Evolutionary conservation across 2,329 filamentous ascomycete genomes (phyloP).

Genomic region (Penicillium crustosum): DNA sequence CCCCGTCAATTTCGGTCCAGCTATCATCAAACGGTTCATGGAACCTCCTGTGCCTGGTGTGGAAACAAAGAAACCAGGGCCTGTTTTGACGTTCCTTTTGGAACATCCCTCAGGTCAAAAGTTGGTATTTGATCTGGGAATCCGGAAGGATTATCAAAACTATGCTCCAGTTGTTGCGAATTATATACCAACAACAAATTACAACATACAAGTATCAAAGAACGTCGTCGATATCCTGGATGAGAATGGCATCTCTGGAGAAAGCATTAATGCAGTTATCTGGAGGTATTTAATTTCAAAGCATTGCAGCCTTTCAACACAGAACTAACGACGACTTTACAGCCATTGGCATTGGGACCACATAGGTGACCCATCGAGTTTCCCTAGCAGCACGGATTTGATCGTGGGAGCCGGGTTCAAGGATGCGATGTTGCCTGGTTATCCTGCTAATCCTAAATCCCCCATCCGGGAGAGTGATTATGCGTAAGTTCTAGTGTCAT

Average conservation of each 20-base stretch:
- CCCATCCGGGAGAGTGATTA: conserved; percentile 19
- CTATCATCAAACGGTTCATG: conserved; percentile 43
- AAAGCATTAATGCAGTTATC: conserved; percentile 28
- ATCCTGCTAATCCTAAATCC: conserved; percentile 22
- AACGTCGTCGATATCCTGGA: conserved; percentile 29
- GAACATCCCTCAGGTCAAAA: conserved; percentile 16
- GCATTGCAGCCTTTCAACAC: not conserved
- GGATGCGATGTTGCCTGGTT: conserved; percentile 12
- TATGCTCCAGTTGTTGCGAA: conserved; percentile 23
- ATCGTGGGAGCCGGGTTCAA: not conserved
- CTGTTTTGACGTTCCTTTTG: conserved; percentile 12
- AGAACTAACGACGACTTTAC: not conserved
- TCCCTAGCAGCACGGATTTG: conserved; percentile 21
- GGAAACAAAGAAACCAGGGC: conserved; percentile 21
- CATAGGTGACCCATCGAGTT: conserved; percentile 26
- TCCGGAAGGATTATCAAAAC: conserved; percentile 34
- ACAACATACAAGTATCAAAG: conserved; percentile 22
- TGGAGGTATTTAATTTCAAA: not conserved
- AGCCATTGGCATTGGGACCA: conserved; percentile 34
- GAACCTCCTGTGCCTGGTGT: conserved; percentile 38
- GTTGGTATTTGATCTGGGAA: conserved; percentile 34
- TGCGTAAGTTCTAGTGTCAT: too few species aligned
- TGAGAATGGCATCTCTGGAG: conserved; percentile 13
- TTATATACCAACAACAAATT: conserved; percentile 18
- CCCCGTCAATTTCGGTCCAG: conserved; percentile 43